Percentiles rank a stretch among this genome's conserved stretches.
Conservation (phyloP, 352 stramenopile genomes). For the Phytophthora meadii region DNA sequence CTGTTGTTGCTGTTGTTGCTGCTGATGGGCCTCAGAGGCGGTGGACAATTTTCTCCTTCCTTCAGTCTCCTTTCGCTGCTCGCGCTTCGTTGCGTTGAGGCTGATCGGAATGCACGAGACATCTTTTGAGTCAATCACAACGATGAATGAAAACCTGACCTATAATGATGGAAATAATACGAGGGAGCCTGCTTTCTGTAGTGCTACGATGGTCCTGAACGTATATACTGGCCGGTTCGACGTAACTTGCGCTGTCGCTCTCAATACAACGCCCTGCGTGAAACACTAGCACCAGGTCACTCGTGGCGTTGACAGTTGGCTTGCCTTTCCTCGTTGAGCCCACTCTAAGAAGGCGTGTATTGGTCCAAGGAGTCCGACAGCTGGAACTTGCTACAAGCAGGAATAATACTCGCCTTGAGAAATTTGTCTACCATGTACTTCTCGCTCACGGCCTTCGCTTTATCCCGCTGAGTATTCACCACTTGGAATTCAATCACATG, state of each 20-base stretch:
- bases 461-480: conserved; percentile 70
- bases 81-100: too few relatives aligned
- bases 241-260: conserved; percentile 5
- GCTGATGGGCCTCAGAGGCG: too few relatives aligned
- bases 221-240: conserved; percentile 10
- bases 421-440: conserved; percentile 84
- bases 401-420: conserved; percentile 54
- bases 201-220: conserved; percentile 28
- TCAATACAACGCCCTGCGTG: conserved; percentile 9
- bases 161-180: conserved; percentile 49
- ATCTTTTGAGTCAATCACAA: too few relatives aligned
- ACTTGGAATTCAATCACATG: conserved; percentile 69
- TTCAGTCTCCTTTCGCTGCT: too few relatives aligned
- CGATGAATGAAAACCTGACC: conserved; percentile 30
- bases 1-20: background rate
- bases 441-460: conserved; percentile 84
- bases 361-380: conserved; percentile 61
- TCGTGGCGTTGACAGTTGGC: conserved; percentile 8
- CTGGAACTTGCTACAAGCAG: conserved; percentile 48
- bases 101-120: too few relatives aligned
- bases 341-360: conserved; percentile 34
- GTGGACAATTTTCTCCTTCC: too few relatives aligned
- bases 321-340: conserved; percentile 7
- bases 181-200: conserved; percentile 25
- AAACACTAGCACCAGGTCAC: conserved; percentile 9